Evolutionary conservation across 352 stramenopile genomes (phyloP).

Genomic region (Phytophthora palmivora): DNA sequence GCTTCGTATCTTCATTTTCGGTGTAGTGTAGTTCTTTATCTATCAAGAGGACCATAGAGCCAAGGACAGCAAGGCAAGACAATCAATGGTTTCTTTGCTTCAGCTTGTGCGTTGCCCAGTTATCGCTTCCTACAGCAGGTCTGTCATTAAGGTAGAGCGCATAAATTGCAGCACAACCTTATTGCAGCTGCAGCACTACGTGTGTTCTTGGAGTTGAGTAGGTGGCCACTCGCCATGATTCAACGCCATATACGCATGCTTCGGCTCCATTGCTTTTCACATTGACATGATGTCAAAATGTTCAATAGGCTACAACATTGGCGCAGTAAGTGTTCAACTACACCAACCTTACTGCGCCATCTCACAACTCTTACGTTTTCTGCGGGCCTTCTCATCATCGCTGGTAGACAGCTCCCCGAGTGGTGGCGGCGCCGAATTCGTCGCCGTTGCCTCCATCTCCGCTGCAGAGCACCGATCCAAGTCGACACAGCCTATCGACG

Average conservation of each 20-base stretch:
- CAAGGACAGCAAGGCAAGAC: slow-evolving; percentile 22
- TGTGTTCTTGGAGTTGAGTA: too few species aligned
- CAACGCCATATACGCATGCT: slow-evolving; percentile 5
- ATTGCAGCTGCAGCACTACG: too few species aligned
- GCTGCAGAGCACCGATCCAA: slow-evolving; percentile 48
- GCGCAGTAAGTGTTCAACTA: neutral
- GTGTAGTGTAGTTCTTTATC: slow-evolving; percentile 42
- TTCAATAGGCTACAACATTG: slow-evolving; percentile 20
- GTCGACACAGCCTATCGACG: slow-evolving; percentile 70
- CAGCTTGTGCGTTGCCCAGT: neutral
- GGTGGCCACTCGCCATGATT: too few species aligned
- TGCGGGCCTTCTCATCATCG: slow-evolving; percentile 39
- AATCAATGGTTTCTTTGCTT: slow-evolving; percentile 37
- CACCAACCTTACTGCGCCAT: slow-evolving; percentile 31
- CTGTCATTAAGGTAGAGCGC: too few species aligned
- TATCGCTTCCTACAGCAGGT: too few species aligned
- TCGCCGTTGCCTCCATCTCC: slow-evolving; percentile 39
- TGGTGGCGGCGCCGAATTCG: slow-evolving; percentile 26
- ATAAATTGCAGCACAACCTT: too few species aligned
- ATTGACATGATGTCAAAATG: slow-evolving; percentile 18
- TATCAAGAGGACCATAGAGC: slow-evolving; percentile 38
- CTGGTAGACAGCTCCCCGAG: slow-evolving; percentile 27
- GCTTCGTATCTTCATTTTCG: slow-evolving; percentile 40
- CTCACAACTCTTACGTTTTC: slow-evolving; percentile 46
- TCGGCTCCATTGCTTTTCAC: slow-evolving; percentile 15